Evolutionary conservation across 495 filamentous ascomycete genomes (phyloP).

Genomic region (Penicillium subrubescens): DNA sequence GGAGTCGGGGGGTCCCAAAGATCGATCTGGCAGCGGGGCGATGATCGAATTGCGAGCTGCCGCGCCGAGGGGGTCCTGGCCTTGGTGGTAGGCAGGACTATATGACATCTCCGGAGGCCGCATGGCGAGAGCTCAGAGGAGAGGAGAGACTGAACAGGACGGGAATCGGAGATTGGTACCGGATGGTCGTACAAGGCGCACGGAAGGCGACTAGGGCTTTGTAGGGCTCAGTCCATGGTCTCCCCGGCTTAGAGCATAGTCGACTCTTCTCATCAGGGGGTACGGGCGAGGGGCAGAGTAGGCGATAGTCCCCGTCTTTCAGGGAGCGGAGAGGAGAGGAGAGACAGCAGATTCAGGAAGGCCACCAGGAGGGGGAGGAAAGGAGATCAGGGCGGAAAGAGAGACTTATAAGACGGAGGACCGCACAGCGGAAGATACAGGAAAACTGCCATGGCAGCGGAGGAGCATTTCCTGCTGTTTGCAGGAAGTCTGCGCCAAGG

Average conservation of each 20-base stretch:
- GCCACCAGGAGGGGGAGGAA: conserved; percentile 17
- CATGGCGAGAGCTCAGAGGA: conserved; percentile 32
- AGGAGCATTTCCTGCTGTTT: conserved; percentile 31
- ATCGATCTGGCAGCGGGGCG: conserved; percentile 26
- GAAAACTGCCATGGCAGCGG: conserved; percentile 37
- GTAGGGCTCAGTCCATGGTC: conserved; percentile 43
- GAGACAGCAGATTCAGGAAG: conserved; percentile 14
- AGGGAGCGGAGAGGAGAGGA: conserved; percentile 16
- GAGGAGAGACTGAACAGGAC: conserved; percentile 8
- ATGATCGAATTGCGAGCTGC: conserved; percentile 23
- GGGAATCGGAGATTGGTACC: conserved; percentile 21
- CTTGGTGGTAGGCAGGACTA: conserved; percentile 43
- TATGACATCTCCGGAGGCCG: conserved; percentile 46
- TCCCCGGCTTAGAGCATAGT: conserved; percentile 31
- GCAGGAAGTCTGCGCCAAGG: conserved; percentile 41
- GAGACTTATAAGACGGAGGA: conserved; percentile 37
- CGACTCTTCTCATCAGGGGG: conserved; percentile 11
- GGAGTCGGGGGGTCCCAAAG: conserved; percentile 21
- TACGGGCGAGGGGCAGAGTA: conserved; percentile 2
- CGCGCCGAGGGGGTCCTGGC: conserved; percentile 29
- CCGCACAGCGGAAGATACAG: conserved; percentile 37
- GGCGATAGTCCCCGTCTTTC: not conserved
- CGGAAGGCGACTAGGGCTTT: conserved; percentile 34
- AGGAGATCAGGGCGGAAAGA: conserved; percentile 23
- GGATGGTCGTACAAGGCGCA: conserved; percentile 42